Percentiles rank a stretch among this genome's conserved stretches.
Evolutionary conservation across 768 basidiomycete genomes (phyloP).

Genomic region (Leucosporidium creatinivorum): DNA sequence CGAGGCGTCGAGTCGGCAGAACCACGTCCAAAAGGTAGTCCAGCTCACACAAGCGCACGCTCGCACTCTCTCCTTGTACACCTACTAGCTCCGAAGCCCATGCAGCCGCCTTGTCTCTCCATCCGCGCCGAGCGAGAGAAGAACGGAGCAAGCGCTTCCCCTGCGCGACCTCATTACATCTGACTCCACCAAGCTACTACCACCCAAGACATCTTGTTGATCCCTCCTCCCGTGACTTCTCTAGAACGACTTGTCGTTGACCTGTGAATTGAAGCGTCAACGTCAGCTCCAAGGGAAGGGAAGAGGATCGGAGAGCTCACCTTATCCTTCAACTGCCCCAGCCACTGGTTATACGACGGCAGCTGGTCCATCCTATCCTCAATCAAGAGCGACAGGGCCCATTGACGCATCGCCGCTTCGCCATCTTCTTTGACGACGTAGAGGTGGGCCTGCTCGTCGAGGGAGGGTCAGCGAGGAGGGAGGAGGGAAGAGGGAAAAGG

Average conservation of each 20-base stretch:
- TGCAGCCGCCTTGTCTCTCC: too few relatives aligned
- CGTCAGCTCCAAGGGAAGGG: not conserved
- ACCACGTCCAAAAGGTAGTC: too few relatives aligned
- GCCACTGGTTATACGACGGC: constrained; percentile 92
- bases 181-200: too few relatives aligned
- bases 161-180: too few relatives aligned
- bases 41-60: too few relatives aligned
- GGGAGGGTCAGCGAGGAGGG: not conserved
- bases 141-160: too few relatives aligned
- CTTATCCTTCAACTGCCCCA: constrained; percentile 33
- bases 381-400: constrained; percentile 89
- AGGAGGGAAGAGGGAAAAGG: not conserved
- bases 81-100: too few relatives aligned
- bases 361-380: constrained; percentile 92
- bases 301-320: not conserved
- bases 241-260: constrained; percentile 32
- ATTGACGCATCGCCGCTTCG: constrained; percentile 84
- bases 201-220: too few relatives aligned
- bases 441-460: constrained; percentile 57
- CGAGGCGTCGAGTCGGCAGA: too few relatives aligned
- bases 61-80: too few relatives aligned
- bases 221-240: not conserved
- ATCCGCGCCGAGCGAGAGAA: too few relatives aligned
- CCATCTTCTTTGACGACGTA: constrained; percentile 98
- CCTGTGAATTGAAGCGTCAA: not conserved